phyloP scores from a whole-genome alignment of 371 early-diverging fungal species.

The Mucor mucedo region DNA sequence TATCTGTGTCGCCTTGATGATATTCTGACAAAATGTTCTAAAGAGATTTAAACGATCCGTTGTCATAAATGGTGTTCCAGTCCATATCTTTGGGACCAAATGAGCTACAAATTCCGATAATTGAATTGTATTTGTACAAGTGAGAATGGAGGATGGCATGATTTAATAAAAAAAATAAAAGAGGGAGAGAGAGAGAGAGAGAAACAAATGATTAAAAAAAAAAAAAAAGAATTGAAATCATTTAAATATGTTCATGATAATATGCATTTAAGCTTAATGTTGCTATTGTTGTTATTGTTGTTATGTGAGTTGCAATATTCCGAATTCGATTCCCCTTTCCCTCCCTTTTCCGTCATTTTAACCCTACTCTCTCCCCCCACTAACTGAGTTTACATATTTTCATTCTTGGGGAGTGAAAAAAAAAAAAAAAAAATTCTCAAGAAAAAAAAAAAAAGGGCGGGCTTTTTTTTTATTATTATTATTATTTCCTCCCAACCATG shows the following conservation, averaged over 20 bases:
- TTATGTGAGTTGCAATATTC: slow-evolving; percentile 1
- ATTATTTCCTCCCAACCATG: not conserved
- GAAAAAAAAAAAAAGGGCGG: slow-evolving; percentile 4
- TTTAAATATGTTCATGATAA: not conserved
- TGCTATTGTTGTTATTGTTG: slow-evolving; percentile 1
- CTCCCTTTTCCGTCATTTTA: slow-evolving; percentile 2
- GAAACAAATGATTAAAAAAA: not conserved
- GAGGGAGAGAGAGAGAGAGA: not conserved
- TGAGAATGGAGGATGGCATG: slow-evolving; percentile 12
- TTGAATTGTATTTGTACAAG: slow-evolving; percentile 32
- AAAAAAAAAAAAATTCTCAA: not conserved
- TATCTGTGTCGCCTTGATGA: slow-evolving; percentile 50
- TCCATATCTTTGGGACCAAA: slow-evolving; percentile 56
- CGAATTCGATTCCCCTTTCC: not conserved
- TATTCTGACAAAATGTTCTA: slow-evolving; percentile 47
- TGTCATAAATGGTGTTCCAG: slow-evolving; percentile 33
- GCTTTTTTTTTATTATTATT: slow-evolving; percentile 16
- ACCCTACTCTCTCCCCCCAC: slow-evolving; percentile 1
- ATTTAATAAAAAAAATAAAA: not conserved
- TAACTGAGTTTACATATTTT: slow-evolving; percentile 5
- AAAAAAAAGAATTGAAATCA: not conserved
- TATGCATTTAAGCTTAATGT: slow-evolving; percentile 5
- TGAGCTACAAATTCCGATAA: slow-evolving; percentile 51
- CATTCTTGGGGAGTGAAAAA: slow-evolving; percentile 1
- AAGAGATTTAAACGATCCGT: slow-evolving; percentile 30